Evolutionary conservation across 306 rosid species (phyloP).

Genomic region (Pyrus communis): DNA sequence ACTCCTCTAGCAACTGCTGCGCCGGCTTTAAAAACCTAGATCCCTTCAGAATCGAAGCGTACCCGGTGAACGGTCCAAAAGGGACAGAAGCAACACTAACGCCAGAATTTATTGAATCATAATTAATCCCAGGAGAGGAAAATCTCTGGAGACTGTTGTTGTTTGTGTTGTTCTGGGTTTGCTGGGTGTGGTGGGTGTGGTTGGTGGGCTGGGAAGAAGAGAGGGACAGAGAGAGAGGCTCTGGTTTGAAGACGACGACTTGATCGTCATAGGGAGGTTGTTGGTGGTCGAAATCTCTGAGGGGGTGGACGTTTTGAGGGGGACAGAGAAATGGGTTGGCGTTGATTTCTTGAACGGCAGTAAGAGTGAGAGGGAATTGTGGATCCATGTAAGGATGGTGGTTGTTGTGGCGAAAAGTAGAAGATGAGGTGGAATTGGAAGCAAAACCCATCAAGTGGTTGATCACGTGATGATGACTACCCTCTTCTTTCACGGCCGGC

Average conservation of each 20-base stretch:
- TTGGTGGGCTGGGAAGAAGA: conserved; percentile 41
- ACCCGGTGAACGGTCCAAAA: conserved; percentile 62
- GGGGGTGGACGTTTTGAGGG: conserved; percentile 19
- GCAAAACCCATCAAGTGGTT: conserved; percentile 40
- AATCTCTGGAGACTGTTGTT: conserved; percentile 41
- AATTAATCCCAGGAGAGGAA: conserved; percentile 31
- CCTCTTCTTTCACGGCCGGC: conserved; percentile 28
- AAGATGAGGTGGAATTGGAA: conserved; percentile 10
- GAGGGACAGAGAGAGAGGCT: conserved; percentile 65
- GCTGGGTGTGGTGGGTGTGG: conserved; percentile 1
- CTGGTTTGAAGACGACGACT: conserved; percentile 49
- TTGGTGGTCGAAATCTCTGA: conserved; percentile 29
- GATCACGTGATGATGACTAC: not conserved
- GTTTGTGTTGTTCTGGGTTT: conserved; percentile 1
- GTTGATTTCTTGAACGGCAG: conserved; percentile 33
- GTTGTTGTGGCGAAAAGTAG: conserved; percentile 27
- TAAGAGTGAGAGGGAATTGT: conserved; percentile 26
- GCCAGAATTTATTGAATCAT: not conserved
- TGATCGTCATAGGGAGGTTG: conserved; percentile 7
- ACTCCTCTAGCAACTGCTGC: conserved; percentile 60
- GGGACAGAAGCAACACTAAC: conserved; percentile 30
- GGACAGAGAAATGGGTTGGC: conserved; percentile 32
- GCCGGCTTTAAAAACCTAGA: conserved; percentile 75
- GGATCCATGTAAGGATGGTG: conserved; percentile 39
- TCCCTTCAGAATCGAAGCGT: conserved; percentile 60